These are phyloP conservation scores for Mucor ambiguus DNA, from an alignment of 371 early-diverging fungal genomes.

Conservation along the genomic window DNA sequence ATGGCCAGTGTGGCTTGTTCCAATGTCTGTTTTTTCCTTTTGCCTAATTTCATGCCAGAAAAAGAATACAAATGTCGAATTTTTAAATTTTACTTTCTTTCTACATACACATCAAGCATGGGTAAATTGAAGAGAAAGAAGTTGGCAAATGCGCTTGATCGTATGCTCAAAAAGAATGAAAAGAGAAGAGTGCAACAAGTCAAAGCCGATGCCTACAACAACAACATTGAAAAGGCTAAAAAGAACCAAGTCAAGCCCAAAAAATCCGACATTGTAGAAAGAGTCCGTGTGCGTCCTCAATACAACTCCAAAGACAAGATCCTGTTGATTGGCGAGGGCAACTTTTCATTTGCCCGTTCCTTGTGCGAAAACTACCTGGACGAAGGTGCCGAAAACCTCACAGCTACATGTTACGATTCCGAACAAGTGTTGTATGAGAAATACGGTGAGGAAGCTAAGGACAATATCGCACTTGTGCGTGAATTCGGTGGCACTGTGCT, in stretches of 20 bases:
- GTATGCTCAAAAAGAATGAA: conserved; percentile 19
- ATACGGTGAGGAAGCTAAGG: conserved; percentile 72
- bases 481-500: conserved; percentile 68
- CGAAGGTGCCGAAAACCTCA: conserved; percentile 55
- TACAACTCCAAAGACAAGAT: conserved; percentile 57
- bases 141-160: conserved; percentile 17
- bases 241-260: conserved; percentile 21
- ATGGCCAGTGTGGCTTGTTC: conserved; percentile 20
- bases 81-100: background rate
- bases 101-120: conserved; percentile 8
- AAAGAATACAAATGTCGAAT: background rate
- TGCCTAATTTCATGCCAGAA: conserved; percentile 13
- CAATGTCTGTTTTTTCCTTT: conserved; percentile 1
- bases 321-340: conserved; percentile 79
- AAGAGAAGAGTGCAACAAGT: conserved; percentile 12
- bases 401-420: conserved; percentile 82
- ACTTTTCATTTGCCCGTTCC: conserved; percentile 84
- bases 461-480: conserved; percentile 64
- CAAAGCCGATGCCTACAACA: conserved; percentile 12
- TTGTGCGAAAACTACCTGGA: conserved; percentile 57
- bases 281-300: conserved; percentile 15
- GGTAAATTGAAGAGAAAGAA: conserved; percentile 28
- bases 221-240: conserved; percentile 25
- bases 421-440: conserved; percentile 70
- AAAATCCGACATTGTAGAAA: background rate